These are phyloP conservation scores for Sugiyamaella paludigena DNA, from an alignment of 1,139 yeast species.

Conservation along the genomic window DNA sequence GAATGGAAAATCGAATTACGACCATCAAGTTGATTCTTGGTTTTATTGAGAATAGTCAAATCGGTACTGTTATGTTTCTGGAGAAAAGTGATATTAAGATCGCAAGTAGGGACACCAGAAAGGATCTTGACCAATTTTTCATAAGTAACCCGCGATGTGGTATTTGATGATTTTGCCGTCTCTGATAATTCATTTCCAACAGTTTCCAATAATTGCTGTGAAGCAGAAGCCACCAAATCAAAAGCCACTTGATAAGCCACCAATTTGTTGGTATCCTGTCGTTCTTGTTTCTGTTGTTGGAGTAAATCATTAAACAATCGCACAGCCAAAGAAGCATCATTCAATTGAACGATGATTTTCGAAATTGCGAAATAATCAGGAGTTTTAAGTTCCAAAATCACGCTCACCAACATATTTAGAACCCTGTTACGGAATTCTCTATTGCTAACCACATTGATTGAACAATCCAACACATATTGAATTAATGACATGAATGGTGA, in stretches of 20 bases:
- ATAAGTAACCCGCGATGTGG: conserved; percentile 25
- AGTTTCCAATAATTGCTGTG: conserved; percentile 81
- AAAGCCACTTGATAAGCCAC: conserved; percentile 93
- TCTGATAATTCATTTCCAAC: conserved; percentile 48
- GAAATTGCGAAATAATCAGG: conserved; percentile 69
- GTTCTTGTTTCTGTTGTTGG: conserved; percentile 27
- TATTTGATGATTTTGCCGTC: conserved; percentile 28
- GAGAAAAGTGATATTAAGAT: conserved; percentile 83
- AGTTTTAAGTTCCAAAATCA: conserved; percentile 54
- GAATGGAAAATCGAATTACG: conserved; percentile 93
- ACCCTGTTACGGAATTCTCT: conserved; percentile 64
- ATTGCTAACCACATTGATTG: conserved; percentile 63
- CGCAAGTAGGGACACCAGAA: conserved; percentile 93
- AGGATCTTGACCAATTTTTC: conserved; percentile 63
- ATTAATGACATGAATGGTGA: conserved; percentile 46
- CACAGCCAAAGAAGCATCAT: conserved; percentile 68
- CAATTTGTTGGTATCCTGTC: conserved; percentile 41
- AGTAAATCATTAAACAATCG: conserved; percentile 64
- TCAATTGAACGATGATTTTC: conserved; percentile 84
- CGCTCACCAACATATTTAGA: conserved; percentile 58
- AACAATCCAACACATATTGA: conserved; percentile 74
- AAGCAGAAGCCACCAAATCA: conserved; percentile 86
- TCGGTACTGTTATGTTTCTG: conserved; percentile 88
- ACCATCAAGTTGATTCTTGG: conserved; percentile 82
- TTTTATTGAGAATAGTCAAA: conserved; percentile 71